These are phyloP conservation scores for Musa schizocarpa DNA, from an alignment of 176 grass and related monocot genomes.

Conservation along the genomic window DNA sequence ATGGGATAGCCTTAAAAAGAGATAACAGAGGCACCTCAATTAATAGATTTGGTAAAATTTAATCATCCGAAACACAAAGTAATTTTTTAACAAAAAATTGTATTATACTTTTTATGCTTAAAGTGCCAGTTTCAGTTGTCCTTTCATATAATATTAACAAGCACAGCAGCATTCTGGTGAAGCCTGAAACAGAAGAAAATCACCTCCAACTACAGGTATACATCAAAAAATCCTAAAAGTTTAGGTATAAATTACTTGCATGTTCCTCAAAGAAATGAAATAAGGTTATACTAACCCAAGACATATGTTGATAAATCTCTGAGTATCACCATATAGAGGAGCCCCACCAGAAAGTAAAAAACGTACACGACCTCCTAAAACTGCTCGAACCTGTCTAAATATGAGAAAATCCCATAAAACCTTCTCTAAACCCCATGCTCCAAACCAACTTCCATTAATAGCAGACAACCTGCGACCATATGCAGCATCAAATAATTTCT, in stretches of 20 bases:
- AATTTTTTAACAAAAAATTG: no score
- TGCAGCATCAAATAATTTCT: slow-evolving; percentile 58
- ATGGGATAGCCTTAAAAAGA: no score
- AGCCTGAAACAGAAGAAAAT: no score
- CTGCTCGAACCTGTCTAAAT: slow-evolving; percentile 55
- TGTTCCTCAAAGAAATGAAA: slow-evolving; percentile 7
- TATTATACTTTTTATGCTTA: no score
- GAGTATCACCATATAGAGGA: slow-evolving; percentile 58
- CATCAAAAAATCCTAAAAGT: not conserved
- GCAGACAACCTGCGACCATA: slow-evolving; percentile 53
- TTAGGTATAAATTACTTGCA: not conserved
- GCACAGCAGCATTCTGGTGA: no score
- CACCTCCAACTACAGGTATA: no score
- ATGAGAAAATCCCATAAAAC: slow-evolving; percentile 60
- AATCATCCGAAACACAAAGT: no score
- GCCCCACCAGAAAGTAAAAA: slow-evolving; percentile 79
- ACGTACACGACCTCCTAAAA: slow-evolving; percentile 71
- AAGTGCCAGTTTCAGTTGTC: no score
- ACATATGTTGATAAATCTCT: slow-evolving; percentile 90
- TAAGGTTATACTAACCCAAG: slow-evolving; percentile 49
- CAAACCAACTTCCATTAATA: slow-evolving; percentile 63
- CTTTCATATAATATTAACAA: no score
- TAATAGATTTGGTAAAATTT: no score
- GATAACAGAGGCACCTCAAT: no score
- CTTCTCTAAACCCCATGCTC: slow-evolving; percentile 52